Percentiles rank a stretch among this genome's conserved stretches.
These are phyloP conservation scores for Clonostachys byssicola DNA, from an alignment of 2,329 filamentous ascomycete genomes.

Conservation along the genomic window DNA sequence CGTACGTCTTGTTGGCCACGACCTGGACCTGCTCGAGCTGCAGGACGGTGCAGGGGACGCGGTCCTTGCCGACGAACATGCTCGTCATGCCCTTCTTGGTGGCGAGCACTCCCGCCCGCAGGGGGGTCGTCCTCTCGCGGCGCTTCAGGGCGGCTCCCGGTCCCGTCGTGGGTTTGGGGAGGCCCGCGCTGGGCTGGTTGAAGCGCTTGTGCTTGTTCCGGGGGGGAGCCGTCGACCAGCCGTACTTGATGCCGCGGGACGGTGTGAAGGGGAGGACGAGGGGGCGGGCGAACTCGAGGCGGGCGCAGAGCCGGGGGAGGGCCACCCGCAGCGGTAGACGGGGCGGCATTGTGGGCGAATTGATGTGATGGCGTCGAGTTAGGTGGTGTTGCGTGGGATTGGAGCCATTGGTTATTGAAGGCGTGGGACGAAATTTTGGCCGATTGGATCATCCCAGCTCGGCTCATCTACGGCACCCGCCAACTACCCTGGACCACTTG, in stretches of 20 bases:
- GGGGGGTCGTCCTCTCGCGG: constrained; percentile 52
- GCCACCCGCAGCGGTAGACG: constrained; percentile 40
- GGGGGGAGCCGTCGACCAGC: constrained; percentile 54
- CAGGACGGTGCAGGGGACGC: constrained; percentile 85
- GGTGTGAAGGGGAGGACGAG: constrained; percentile 39
- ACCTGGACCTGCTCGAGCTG: constrained; percentile 93
- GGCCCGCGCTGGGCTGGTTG: constrained; percentile 53
- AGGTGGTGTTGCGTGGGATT: constrained; percentile 6
- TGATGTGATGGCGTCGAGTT: constrained; percentile 1
- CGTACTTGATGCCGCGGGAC: constrained; percentile 49
- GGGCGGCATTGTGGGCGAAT: constrained; percentile 33
- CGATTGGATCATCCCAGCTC: background rate
- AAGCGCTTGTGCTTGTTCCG: constrained; percentile 53
- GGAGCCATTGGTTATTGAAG: constrained; percentile 5
- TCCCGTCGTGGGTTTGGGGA: constrained; percentile 52
- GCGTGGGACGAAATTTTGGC: constrained; percentile 3
- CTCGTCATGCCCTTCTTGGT: constrained; percentile 96
- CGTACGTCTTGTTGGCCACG: constrained; percentile 76
- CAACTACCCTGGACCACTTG: constrained; percentile 26
- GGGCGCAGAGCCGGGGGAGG: constrained; percentile 27
- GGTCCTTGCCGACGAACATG: constrained; percentile 73
- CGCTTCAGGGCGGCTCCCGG: constrained; percentile 58
- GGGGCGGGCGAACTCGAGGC: constrained; percentile 21
- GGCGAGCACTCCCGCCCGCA: constrained; percentile 78
- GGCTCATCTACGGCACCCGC: constrained; percentile 4